phyloP scores from a whole-genome alignment of 768 basidiomycete species.

The Rhodotorula toruloides region DNA sequence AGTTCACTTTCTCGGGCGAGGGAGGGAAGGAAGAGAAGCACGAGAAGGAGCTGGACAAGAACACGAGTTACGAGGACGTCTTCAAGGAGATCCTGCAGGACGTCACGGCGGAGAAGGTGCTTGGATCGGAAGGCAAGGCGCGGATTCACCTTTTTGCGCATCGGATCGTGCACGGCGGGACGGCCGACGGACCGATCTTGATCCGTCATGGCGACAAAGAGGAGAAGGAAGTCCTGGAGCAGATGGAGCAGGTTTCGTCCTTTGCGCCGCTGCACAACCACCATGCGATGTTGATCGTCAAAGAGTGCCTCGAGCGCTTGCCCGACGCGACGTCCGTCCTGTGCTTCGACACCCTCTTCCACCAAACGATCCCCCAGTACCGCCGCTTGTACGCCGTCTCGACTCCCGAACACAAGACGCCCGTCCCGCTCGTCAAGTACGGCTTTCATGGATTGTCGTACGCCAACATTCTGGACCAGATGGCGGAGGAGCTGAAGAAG shows the following conservation, averaged over 20 bases:
- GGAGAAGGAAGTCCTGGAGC: conserved; percentile 65
- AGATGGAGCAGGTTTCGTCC: conserved; percentile 31
- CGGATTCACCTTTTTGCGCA: conserved; percentile 59
- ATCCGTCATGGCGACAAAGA: conserved; percentile 65
- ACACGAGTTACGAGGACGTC: conserved; percentile 44
- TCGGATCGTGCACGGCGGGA: conserved; percentile 82
- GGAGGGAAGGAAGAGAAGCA: conserved; percentile 16
- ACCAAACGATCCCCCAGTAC: conserved; percentile 67
- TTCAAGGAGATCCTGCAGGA: conserved; percentile 48
- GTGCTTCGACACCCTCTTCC: conserved; percentile 84
- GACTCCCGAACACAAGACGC: conserved; percentile 57
- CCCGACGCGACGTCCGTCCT: conserved; percentile 69
- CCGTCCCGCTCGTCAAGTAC: conserved; percentile 74
- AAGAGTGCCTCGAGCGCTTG: conserved; percentile 58
- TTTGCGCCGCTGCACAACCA: conserved; percentile 46
- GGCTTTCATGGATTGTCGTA: conserved; percentile 74
- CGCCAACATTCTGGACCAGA: conserved; percentile 61
- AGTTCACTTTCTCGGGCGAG: conserved; percentile 5
- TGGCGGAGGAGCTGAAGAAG: conserved; percentile 60
- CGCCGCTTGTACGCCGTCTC: conserved; percentile 72
- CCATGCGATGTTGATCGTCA: conserved; percentile 50
- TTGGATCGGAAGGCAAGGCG: conserved; percentile 49
- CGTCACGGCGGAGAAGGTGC: conserved; percentile 40
- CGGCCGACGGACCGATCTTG: conserved; percentile 63
- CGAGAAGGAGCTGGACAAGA: conserved; percentile 36